These are phyloP conservation scores for Penicillium alfredii DNA, from an alignment of 495 filamentous ascomycete genomes.

Conservation along the genomic window DNA sequence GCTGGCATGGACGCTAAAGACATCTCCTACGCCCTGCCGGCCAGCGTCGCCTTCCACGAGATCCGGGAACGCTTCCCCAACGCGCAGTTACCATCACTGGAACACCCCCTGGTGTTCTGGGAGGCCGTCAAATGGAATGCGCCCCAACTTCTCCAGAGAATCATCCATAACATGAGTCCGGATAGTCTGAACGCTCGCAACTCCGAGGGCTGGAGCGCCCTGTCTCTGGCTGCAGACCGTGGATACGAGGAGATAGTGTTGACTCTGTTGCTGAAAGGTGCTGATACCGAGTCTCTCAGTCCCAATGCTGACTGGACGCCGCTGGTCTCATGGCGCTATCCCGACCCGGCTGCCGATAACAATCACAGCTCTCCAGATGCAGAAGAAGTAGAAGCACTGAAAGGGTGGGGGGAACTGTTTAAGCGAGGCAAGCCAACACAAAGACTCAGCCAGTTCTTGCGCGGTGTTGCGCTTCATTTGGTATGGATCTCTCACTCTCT, in stretches of 20 bases:
- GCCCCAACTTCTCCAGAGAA: neutral
- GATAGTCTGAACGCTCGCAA: no score
- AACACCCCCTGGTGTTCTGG: neutral
- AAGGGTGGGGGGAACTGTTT: conserved; percentile 74
- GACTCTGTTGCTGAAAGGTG: no score
- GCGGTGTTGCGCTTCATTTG: conserved; percentile 72
- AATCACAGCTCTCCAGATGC: no score
- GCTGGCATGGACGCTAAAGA: neutral
- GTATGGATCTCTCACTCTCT: no score
- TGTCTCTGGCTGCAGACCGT: no score
- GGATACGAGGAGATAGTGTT: no score
- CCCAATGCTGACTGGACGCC: no score
- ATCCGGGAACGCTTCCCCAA: neutral
- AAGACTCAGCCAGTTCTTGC: conserved; percentile 64
- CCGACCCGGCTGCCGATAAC: no score
- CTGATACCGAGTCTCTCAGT: no score
- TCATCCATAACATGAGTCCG: neutral
- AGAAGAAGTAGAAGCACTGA: no score
- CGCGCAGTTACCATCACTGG: neutral
- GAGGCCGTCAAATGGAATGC: neutral
- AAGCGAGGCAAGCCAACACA: conserved; percentile 62
- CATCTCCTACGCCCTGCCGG: neutral
- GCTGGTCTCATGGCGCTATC: no score
- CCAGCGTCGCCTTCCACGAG: neutral
- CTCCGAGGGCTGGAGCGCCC: no score